Base-by-base conservation (phyloP, 345 rosid genomes). In the Hirschfeldia incana region DNA sequence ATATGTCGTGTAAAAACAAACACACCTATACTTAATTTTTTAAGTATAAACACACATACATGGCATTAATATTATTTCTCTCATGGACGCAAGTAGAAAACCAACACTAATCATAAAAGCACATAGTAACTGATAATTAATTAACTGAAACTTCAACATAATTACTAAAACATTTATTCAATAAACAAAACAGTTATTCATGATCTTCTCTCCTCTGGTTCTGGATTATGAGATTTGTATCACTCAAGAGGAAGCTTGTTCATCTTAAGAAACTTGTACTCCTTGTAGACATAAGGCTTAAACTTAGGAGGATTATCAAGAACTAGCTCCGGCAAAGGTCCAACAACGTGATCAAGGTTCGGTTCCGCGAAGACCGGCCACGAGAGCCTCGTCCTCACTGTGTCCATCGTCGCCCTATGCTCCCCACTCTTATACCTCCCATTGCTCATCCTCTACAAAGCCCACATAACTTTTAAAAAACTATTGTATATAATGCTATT, bases 291-390 rank as follows among this genome's bases (percentile, higher is more conserved):
- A 65, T 26, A 34, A 34, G 92, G 27, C 81, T 89, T 90, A 61
- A 71, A 93, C 34, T 83, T 86, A 0, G 92, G 77, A 8, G 86
- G 85, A 42, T 58, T 80, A 2, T 83, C 78, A 0, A 65, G 5
- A 3, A 83, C 73, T 9, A 91, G 88, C 76, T 85, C 85, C 3
- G 88, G 83, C 59, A 86, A 83, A 6, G 93, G 95, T 2, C 91
- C 90, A 0, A 90, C 80, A 8, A 66, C 88, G 27, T 74, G 69
- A 26, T 92, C 93, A 8, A 49, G 37, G 1, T 89, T 92, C 1
- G 98, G 89, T 79, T 92, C 93, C 76, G 85, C 60, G 80, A 92
- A 90, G 6, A 94, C 88, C 0, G 96, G 96, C 98, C 94, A 94
- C 1, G 98, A 90, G 92, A 94, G 88, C 78, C 97, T 88, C 1